These are phyloP conservation scores for Entrophospora sp. DNA, from an alignment of 192 early-diverging fungal genomes.

Conservation along the genomic window DNA sequence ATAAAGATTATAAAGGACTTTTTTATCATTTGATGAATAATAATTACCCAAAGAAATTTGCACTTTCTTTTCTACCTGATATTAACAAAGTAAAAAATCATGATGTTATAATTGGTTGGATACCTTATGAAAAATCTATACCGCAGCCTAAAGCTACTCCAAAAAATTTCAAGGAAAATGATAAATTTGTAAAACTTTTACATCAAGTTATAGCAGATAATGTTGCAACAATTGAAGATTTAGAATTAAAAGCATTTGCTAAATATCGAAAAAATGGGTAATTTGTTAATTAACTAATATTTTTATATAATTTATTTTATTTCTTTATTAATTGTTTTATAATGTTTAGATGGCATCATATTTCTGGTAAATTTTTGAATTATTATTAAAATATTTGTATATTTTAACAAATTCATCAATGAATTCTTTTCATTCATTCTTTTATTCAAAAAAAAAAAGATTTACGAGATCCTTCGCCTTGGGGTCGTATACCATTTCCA, in stretches of 20 bases:
- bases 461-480: neutral
- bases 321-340: no score
- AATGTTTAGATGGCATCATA: no score
- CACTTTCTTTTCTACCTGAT: neutral
- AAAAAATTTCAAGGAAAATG: conserved; percentile 9
- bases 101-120: conserved; percentile 4
- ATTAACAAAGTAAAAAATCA: neutral
- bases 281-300: neutral
- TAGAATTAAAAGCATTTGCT: neutral
- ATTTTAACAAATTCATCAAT: no score
- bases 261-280: conserved; percentile 14
- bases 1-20: conserved; percentile 14
- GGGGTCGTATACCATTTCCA: conserved; percentile 40
- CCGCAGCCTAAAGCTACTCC: neutral
- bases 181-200: neutral
- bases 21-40: neutral
- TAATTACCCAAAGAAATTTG: no score
- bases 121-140: neutral
- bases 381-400: no score
- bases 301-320: no score
- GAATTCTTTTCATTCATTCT: no score
- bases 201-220: conserved; percentile 11
- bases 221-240: neutral
- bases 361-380: no score
- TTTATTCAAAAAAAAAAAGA: neutral